Evolutionary conservation across 345 rosid species (phyloP), one percentile per base, ranked within the genome.

Genomic region (Aquilaria sinensis): DNA sequence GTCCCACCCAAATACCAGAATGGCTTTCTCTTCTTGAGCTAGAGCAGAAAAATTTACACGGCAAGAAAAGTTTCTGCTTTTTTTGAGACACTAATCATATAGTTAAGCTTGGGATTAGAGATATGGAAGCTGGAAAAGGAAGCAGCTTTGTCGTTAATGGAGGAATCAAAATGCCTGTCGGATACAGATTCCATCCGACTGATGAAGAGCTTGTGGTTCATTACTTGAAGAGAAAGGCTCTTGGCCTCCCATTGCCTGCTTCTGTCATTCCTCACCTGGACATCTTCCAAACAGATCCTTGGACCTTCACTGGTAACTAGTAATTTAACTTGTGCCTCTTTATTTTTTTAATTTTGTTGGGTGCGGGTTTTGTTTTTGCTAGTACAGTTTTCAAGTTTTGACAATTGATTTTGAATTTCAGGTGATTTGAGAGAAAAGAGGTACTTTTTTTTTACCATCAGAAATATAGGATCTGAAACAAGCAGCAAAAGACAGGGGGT

Each of bases 141-240:
- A 37, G 43, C 43, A 66, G 57, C 53, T 58, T 64, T 65, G 67
- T 65, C 37, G 68, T 70, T n/a, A 80, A 55, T 45, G 88, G 85
- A 67, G 81, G 80, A 12, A 30, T 81, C 62, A 81, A 66, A 68
- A 57, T 92, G 61, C 98, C 98, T n/a, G 73, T 92, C 16, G 98
- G 98, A 53, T 87, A 72, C 53, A 76, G 97, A 67, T 92, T 92
- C 63, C 87, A 60, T 58, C 98, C 98, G 5, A 87, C 98, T 0
- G 97, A 89, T 58, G 93, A 81, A 59, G 98, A 92, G 73, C 90
- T 92, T 49, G 67, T 92, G 62, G 83, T 84, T 78, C 90, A 92
- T 75, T 92, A 92, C 77, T 74, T 92, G 79, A 87, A 69, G 34
- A 67, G 81, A 57, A 89, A 90, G 71, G 73, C 69, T 53, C 69